Percentiles rank a stretch among this genome's conserved stretches.
Evolutionary conservation across 2,329 filamentous ascomycete genomes (phyloP).

Genomic region (Venturia oleaginea): DNA sequence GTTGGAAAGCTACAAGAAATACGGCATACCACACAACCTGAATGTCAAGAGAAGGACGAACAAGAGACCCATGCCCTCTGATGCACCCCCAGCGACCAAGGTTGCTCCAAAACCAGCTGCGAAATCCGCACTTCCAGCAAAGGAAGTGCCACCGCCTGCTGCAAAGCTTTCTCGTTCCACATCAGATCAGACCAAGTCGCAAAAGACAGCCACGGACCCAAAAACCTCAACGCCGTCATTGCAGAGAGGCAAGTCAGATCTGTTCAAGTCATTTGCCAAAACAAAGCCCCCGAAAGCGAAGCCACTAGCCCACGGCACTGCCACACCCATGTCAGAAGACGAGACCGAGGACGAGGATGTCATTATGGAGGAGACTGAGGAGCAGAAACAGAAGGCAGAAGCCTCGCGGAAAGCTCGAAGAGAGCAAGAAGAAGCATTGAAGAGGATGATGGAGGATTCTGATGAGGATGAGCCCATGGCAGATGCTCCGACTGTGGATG

Average conservation of each 20-base stretch:
- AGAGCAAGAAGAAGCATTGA: conserved; percentile 57
- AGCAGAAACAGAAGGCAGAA: conserved; percentile 17
- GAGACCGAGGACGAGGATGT: conserved; percentile 25
- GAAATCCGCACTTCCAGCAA: not conserved
- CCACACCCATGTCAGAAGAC: conserved; percentile 29
- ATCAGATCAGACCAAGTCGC: not conserved
- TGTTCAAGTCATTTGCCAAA: conserved; percentile 76
- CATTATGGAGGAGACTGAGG: conserved; percentile 21
- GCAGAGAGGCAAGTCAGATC: conserved; percentile 38
- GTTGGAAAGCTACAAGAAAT: conserved; percentile 49
- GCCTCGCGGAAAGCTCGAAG: conserved; percentile 39
- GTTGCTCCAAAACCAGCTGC: conserved; percentile 17
- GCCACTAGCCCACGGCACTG: conserved; percentile 17
- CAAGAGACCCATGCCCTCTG: not conserved
- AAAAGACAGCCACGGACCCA: not conserved
- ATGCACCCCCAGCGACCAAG: conserved; percentile 26
- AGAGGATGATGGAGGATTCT: conserved; percentile 65
- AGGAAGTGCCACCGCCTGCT: not conserved
- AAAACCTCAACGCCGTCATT: not conserved
- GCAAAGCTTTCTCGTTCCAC: not conserved
- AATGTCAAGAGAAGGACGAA: conserved; percentile 41
- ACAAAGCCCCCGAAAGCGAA: conserved; percentile 46
- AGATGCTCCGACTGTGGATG: conserved; percentile 40
- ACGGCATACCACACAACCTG: conserved; percentile 67
- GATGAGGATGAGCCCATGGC: conserved; percentile 52